phyloP scores from a whole-genome alignment of 2,329 filamentous ascomycete species.

The Teratosphaeriaceae sp. region DNA sequence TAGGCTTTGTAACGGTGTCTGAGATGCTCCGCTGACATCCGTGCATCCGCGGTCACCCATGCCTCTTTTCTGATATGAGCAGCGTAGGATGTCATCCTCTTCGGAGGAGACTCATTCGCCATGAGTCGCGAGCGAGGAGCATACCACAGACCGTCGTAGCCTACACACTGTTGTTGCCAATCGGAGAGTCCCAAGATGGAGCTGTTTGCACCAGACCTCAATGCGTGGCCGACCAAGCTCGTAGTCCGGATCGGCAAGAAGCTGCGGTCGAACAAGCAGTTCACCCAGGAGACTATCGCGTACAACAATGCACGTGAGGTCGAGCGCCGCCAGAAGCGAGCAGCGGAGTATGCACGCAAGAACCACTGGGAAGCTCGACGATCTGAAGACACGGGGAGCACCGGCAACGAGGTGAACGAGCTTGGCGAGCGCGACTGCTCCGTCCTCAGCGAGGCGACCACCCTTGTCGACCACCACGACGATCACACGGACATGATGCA shows the following conservation, averaged over 20 bases:
- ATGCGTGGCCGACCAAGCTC: conserved; percentile 23
- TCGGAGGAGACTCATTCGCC: too few species aligned
- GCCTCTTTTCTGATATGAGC: background rate
- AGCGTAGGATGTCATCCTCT: background rate
- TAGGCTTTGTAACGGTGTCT: background rate
- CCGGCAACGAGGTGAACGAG: conserved; percentile 21
- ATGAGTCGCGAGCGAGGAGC: too few species aligned
- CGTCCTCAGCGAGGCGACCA: conserved; percentile 20
- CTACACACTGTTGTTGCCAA: too few species aligned
- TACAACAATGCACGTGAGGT: conserved; percentile 19
- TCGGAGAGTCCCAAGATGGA: conserved; percentile 24
- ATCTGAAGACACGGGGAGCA: conserved; percentile 7
- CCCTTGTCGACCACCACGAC: conserved; percentile 21
- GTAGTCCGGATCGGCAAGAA: conserved; percentile 21
- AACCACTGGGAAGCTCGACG: conserved; percentile 9
- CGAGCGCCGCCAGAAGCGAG: conserved; percentile 9
- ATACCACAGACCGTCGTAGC: too few species aligned
- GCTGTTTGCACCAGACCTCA: conserved; percentile 19
- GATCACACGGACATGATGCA: conserved; percentile 35
- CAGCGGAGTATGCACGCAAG: conserved; percentile 15
- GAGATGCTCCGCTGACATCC: background rate
- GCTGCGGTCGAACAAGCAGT: conserved; percentile 24
- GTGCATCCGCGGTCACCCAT: background rate
- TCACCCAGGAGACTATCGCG: conserved; percentile 21
- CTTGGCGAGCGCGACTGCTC: conserved; percentile 28